A percentile compares a stretch with the other conserved stretches of the same genome.
These are phyloP conservation scores for Pythium pectinolyticum DNA, from an alignment of 352 stramenopile genomes.

Conservation along the genomic window DNA sequence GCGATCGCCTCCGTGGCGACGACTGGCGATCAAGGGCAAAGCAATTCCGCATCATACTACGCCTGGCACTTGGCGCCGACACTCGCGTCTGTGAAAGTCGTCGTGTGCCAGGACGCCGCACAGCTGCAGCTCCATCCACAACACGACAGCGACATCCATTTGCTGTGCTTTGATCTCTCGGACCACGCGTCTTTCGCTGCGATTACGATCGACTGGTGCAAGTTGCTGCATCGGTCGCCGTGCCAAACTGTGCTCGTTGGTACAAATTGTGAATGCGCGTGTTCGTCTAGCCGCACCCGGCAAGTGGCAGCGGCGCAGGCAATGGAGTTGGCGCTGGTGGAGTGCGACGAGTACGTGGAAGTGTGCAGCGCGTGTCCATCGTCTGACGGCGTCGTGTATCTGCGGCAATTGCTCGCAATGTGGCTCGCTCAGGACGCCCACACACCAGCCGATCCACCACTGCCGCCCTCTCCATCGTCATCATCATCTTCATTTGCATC, in stretches of 20 bases:
- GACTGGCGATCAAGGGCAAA: too few relatives aligned
- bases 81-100: constrained; percentile 4
- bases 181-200: constrained; percentile 38
- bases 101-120: not conserved
- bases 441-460: constrained; percentile 8
- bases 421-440: constrained; percentile 24
- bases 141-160: constrained; percentile 29
- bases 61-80: constrained; percentile 1
- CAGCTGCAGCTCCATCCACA: not conserved
- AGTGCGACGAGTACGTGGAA: constrained; percentile 65
- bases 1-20: not conserved
- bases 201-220: constrained; percentile 25
- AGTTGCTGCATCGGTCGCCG: constrained; percentile 1
- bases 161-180: constrained; percentile 60
- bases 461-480: not conserved
- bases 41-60: too few relatives aligned
- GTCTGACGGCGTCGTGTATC: constrained; percentile 30
- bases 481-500: too few relatives aligned
- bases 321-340: constrained; percentile 41
- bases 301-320: constrained; percentile 41
- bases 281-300: constrained; percentile 29
- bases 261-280: constrained; percentile 62
- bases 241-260: constrained; percentile 39
- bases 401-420: constrained; percentile 22
- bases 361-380: constrained; percentile 30